Conservation (phyloP, 1,284 basidiomycete genomes). For the Cryptococcus depauperatus region DNA sequence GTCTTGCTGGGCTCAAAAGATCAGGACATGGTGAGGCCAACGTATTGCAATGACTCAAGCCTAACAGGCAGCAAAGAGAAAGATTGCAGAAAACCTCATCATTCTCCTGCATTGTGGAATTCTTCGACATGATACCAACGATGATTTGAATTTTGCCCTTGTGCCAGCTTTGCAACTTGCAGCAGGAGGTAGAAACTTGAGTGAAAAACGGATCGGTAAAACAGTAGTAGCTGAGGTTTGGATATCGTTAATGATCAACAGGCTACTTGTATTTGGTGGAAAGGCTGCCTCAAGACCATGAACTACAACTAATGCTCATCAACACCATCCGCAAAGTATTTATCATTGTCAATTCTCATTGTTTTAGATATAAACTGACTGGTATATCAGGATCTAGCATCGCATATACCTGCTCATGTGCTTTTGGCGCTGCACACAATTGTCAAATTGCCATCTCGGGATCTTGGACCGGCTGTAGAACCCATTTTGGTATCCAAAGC, state of each 20-base stretch:
- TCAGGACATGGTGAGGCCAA: slow-evolving; percentile 19
- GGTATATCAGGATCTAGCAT: slow-evolving; percentile 39
- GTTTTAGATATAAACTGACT: too few relatives aligned
- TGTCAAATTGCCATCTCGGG: slow-evolving; percentile 27
- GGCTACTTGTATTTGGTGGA: slow-evolving; percentile 40
- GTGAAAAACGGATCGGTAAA: slow-evolving; percentile 32
- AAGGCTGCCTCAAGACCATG: slow-evolving; percentile 27
- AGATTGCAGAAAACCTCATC: slow-evolving; percentile 30
- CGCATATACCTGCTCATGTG: slow-evolving; percentile 18
- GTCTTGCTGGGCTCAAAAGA: slow-evolving; percentile 8
- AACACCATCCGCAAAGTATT: slow-evolving; percentile 43
- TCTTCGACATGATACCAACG: slow-evolving; percentile 8
- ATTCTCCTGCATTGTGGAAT: slow-evolving; percentile 31
- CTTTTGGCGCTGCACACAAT: slow-evolving; percentile 34
- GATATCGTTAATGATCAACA: slow-evolving; percentile 5
- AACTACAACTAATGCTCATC: slow-evolving; percentile 38
- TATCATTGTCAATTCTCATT: too few relatives aligned
- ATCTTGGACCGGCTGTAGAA: slow-evolving; percentile 37
- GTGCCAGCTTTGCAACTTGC: slow-evolving; percentile 38
- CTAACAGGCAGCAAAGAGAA: slow-evolving; percentile 14
- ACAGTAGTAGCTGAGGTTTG: neutral
- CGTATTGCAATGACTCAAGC: neutral
- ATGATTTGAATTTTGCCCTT: slow-evolving; percentile 28
- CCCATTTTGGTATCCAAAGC: slow-evolving; percentile 22
- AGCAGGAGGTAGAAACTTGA: slow-evolving; percentile 26